Evolutionary conservation across 192 early-diverging fungal genomes (phyloP).

Genomic region (Linnemannia schmuckeri): DNA sequence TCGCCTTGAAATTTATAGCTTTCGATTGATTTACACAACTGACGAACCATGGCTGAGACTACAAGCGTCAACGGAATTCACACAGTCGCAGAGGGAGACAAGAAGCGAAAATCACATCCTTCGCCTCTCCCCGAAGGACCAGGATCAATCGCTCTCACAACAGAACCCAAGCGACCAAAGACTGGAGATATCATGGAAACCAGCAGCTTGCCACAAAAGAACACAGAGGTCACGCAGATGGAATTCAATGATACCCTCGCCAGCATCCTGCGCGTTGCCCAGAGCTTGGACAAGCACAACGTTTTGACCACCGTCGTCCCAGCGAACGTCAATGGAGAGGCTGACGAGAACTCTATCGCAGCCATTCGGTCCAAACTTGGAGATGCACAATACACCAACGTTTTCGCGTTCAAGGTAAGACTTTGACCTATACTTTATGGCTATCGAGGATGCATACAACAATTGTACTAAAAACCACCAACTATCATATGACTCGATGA

Average conservation of each 20-base stretch:
- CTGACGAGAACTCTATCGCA: slow-evolving; percentile 8
- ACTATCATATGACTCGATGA: neutral
- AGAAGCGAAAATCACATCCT: slow-evolving; percentile 48
- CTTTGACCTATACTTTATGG: neutral
- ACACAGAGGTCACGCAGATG: slow-evolving; percentile 35
- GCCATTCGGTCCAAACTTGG: slow-evolving; percentile 24
- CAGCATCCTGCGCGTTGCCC: slow-evolving; percentile 28
- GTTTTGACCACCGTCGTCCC: slow-evolving; percentile 7
- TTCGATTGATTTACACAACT: neutral
- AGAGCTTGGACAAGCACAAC: slow-evolving; percentile 29
- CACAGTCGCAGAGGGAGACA: slow-evolving; percentile 1
- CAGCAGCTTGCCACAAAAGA: slow-evolving; percentile 8
- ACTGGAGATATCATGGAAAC: slow-evolving; percentile 28
- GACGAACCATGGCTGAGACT: slow-evolving; percentile 11
- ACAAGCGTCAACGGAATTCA: slow-evolving; percentile 7
- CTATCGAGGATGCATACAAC: neutral
- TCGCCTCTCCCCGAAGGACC: slow-evolving; percentile 34
- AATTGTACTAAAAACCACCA: neutral
- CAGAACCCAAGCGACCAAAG: slow-evolving; percentile 44
- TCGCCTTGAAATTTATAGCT: neutral
- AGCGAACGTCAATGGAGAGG: slow-evolving; percentile 29
- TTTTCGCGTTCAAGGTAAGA: slow-evolving; percentile 35
- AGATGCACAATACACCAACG: slow-evolving; percentile 29
- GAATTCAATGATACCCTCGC: slow-evolving; percentile 42
- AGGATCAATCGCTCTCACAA: slow-evolving; percentile 20